Evolutionary conservation across 1,284 basidiomycete species (phyloP), one percentile per base, ranked within the genome.

Genomic region (Filobasidium uniguttulatum): DNA sequence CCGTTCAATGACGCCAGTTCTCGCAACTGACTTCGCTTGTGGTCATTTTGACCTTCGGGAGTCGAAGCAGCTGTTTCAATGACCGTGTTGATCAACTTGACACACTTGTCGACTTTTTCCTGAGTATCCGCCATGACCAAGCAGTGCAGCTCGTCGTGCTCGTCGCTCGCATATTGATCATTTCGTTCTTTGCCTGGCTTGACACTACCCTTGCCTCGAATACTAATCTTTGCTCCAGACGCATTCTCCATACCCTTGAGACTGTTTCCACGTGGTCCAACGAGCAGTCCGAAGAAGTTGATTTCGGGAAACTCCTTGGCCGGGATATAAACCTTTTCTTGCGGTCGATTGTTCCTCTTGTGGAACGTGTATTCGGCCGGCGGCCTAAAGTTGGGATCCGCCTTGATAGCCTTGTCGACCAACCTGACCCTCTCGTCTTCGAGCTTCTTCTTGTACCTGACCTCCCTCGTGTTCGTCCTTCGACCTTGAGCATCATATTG

Each of bases 261-360:
- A 71, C 89, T 93, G 68, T 99, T 98, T 44, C 94, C 94, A 62
- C 94, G 84, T 61, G 94, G 94, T 35, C 94, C 94, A 56, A 99
- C 93, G 53, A 99, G 79, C 54, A 99, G 75, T 61, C 94, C 94
- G 62, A 99, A 98, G 71, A 98, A 99, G 70, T 99, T 99, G 75
- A 99, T 98, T 71, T 98, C 93, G 4, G 94, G 94, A 63, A 98
- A 99, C 71, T 98, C 94, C 67, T 98, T 96, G 63, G 97, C 89
- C 25, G 94, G 94, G 56, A 99, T 91, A 67, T 97, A 99, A 52
- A 99, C 93, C 71, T 98, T 98, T 55, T 99, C 94, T 43, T 83
- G 84, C 14, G 90, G 89, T 45, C 88, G 80, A 53, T 86, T 83
- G 33, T 84, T 86, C 44, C 86, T 82, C 65, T 90, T 88, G 44